Base-by-base conservation (phyloP, 768 basidiomycete genomes). In the Lactarius tabidus region DNA sequence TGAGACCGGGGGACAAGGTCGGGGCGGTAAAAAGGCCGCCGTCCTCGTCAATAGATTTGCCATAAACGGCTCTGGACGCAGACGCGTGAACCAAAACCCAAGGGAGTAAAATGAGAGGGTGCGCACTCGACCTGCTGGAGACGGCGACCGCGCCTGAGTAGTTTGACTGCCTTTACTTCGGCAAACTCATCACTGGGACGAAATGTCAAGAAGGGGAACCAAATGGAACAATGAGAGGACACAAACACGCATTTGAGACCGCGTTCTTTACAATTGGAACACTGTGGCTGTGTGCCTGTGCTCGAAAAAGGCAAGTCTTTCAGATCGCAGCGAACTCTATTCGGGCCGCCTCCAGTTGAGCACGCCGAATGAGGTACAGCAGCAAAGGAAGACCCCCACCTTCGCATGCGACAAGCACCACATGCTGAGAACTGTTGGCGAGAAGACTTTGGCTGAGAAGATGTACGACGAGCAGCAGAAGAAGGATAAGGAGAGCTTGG, bases 241-340 rank as follows among this genome's bases (percentile, higher is more conserved):
- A 84, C 93, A 70, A 80, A 94, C 93, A 96, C 89, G 90, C 95
- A 96, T 82, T 92, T 91, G 41, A 94, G 83, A 28, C 86, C 87
- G 52, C 95, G 88, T 74, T 95, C 92, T 70, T 81, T 86, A 76
- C 95, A 97, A 74, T 96, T 96, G 9, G 92, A 90, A 75, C 95
- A 97, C 10, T 85, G 81, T 2, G 80, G 77, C 23, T 72, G 77
- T 20, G 76, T 79, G 5, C 71, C 63, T 38, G 69, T 83, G 79
- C 69, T 74, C 54, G 82, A 76, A 45, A 85, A 77, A 59, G 85
- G 82, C 51, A 88, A 79, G 75, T 95, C 92, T 74, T 96, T 95
- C 62, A 96, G 84, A 79, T 96, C 94, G 73, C 94, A 97, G 61
- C 92, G 91, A 26, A 97, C 95, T 74, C 92, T 94, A 71, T 54